Evolutionary conservation across 2,329 filamentous ascomycete species (phyloP), one percentile per base, ranked within the genome.

Genomic region (Scedosporium aurantiacum): DNA sequence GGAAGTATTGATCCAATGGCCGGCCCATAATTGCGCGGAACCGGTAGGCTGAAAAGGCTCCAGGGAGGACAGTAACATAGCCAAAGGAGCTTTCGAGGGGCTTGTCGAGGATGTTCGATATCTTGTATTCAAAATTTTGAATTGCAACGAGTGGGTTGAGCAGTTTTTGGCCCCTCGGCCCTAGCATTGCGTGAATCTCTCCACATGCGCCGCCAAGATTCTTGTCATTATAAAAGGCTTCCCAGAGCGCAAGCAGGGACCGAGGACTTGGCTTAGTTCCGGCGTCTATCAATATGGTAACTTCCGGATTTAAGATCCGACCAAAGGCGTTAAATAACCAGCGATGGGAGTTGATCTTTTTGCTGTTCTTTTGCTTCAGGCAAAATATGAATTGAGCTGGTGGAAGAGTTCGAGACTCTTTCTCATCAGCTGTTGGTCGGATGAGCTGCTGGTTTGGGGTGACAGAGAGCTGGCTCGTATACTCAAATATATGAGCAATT

Each of bases 121-220:
- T 97, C 82, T 99, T 99, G 83, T 99, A 99, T 82, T 99, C 94
- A 73, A 97, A 99, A 75, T 97, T 97, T 76, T 99, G 94, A 14
- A 91, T 88, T 14, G 94, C 94, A 63, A 99, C 91, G 28, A 99
- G 83, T n/a, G 94, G 94, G 73, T 99, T 99, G 69, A 97, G 72
- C 66, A 99, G 81, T 75, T 97, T 97, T 74, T 84, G 88, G 76
- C 93, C 94, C 58, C 90, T 89, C 71, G 88, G 87, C 66, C 94
- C 93, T 73, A 97, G 81, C 90, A 97, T 96, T 63, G 94, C 94
- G 74, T 97, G 94, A 65, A 99, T 97, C 73, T 99, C 94, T 86
- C 94, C 94, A 75, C 94, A 99, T 73, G 94, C 92, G 77, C 94
- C 94, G 68, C 94, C 94, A 10, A 97, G 86, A 73, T 97, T 91